Base-by-base conservation (phyloP, 495 filamentous ascomycete species). In the Xylaria venustula region DNA sequence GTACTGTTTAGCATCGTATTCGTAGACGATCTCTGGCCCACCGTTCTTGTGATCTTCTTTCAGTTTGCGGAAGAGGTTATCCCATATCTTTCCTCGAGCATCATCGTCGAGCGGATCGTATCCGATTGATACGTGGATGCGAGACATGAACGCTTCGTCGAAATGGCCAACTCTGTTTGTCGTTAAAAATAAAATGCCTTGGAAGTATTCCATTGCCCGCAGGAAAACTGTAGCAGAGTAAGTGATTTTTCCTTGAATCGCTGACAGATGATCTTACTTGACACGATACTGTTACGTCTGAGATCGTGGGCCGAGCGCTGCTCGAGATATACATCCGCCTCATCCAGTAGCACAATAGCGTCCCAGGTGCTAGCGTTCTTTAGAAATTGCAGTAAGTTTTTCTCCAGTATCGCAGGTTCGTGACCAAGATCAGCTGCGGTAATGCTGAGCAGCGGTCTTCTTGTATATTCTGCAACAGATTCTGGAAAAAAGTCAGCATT, bases 161-260 rank as follows among this genome's bases (percentile, higher is more conserved):
- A 87, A 78, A 0, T 67, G 76, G 1, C 71, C 78, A 6, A 87
- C 76, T 3, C 83, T 71, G 62, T 85, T 87, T 1, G 83, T 84
- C 0, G 84, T 85, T 4, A 87, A 68, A 62, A 86, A 82, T 2
- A 87, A 73, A 32, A 86, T 80, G 3, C 84, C 84, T 0, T 73
- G 59, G 58, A 86, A 88, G 67, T 86, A 87, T 54, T 87, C 85
- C 0, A 87, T 69, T 0, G 74, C 71, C 1, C 84, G 73, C 0
- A 87, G 68, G 61, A 88, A 87, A 7, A 64, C 69, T 62, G 15
- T 34, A 2, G 3, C 30, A 15, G 1, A 44, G 41, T 22, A 4
- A 5, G 17, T 50, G 22, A 28, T 30, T 30, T 34, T 34, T 34
- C 30, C 30, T 11, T 34, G 11, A 34, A 34, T 4, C 30, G 30